Conservation (phyloP, 129 eudicot genomes). For the Ambrosia trifida region DNA sequence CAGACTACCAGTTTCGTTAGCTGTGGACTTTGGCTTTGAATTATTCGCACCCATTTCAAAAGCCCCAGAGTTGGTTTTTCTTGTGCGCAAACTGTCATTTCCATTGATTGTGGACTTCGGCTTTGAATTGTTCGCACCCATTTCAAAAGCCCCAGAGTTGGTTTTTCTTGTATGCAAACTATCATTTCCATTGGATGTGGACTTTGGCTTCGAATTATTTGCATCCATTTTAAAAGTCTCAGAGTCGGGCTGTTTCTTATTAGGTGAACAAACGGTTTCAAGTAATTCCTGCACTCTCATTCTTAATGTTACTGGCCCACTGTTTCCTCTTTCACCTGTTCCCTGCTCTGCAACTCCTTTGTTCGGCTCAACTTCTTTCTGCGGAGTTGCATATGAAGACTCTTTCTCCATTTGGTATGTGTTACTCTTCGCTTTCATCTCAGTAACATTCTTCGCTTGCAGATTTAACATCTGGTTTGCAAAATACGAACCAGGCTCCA, state of each 20-base stretch:
- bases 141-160: constrained; percentile 31
- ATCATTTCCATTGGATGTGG: constrained; percentile 29
- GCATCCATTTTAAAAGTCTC: constrained; percentile 34
- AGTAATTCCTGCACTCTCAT: constrained; percentile 75
- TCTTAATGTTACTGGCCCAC: constrained; percentile 56
- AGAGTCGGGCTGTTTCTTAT: constrained; percentile 34
- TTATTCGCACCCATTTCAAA: no score
- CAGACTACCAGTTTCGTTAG: constrained; percentile 15
- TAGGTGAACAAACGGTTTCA: constrained; percentile 62
- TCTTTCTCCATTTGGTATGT: constrained; percentile 32
- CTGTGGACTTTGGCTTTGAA: no score
- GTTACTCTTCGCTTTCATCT: constrained; percentile 35
- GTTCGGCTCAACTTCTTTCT: constrained; percentile 29
- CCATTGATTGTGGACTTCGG: constrained; percentile 32
- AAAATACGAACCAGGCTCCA: constrained; percentile 35
- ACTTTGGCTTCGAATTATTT: constrained; percentile 35
- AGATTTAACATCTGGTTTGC: constrained; percentile 33
- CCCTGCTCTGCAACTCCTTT: constrained; percentile 44
- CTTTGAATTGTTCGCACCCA: constrained; percentile 33
- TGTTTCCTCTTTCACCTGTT: constrained; percentile 41
- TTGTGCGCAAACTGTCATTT: constrained; percentile 27
- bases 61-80: constrained; percentile 33
- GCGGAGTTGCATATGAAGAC: constrained; percentile 37
- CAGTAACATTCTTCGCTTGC: constrained; percentile 35
- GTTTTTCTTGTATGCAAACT: constrained; percentile 19